phyloP scores from a whole-genome alignment of 495 filamentous ascomycete genomes.

The Talaromyces stipitatus region DNA sequence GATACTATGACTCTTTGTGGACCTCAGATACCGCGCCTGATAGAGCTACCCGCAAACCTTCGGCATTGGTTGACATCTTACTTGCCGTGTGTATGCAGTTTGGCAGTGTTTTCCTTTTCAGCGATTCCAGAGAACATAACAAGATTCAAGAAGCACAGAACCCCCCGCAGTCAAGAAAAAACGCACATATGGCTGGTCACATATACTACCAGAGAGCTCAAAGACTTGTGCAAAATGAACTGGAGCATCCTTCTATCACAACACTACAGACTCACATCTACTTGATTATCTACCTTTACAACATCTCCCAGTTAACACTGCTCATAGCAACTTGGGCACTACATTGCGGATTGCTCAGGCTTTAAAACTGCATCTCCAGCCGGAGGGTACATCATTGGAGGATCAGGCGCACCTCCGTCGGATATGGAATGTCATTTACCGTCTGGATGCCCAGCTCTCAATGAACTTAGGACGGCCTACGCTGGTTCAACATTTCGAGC shows the following conservation, averaged over 20 bases:
- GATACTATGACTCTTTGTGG: slow-evolving; percentile 38
- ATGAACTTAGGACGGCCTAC: slow-evolving; percentile 5
- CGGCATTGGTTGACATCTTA: slow-evolving; percentile 8
- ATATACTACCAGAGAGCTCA: slow-evolving; percentile 7
- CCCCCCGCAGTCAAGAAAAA: background rate
- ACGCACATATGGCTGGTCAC: background rate
- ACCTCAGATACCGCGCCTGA: background rate
- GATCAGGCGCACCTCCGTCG: slow-evolving; percentile 7
- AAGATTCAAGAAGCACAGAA: background rate
- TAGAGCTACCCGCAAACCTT: background rate
- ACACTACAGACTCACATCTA: slow-evolving; percentile 14
- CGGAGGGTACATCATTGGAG: background rate
- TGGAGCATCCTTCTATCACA: slow-evolving; percentile 9
- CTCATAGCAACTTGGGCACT: background rate
- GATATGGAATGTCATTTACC: slow-evolving; percentile 8
- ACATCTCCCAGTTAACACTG: slow-evolving; percentile 3
- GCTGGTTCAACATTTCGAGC: background rate
- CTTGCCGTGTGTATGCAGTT: slow-evolving; percentile 13
- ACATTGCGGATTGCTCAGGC: slow-evolving; percentile 9
- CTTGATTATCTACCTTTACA: slow-evolving; percentile 13
- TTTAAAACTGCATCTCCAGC: slow-evolving; percentile 6
- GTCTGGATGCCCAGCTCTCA: slow-evolving; percentile 7
- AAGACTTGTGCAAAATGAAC: slow-evolving; percentile 3
- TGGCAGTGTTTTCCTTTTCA: slow-evolving; percentile 3
- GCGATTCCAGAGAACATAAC: background rate